Evolutionary conservation across 306 rosid species (phyloP).

Genomic region (Pueraria montana): DNA sequence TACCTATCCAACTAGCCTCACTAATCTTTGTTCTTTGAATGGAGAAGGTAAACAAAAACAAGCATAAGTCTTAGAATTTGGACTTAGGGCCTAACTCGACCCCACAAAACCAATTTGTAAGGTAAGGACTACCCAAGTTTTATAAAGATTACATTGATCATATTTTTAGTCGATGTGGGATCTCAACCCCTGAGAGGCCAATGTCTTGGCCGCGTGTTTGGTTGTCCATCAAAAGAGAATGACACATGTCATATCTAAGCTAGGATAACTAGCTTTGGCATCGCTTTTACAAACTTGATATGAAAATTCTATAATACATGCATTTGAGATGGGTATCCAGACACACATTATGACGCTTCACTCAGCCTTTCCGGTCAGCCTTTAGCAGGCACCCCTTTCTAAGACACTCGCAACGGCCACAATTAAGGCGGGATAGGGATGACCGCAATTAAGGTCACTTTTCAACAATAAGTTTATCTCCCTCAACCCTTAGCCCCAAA

Average conservation of each 20-base stretch:
- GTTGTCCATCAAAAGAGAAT: no score
- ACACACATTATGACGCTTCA: not conserved
- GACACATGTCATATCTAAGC: no score
- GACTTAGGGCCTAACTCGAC: not conserved
- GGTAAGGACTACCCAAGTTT: not conserved
- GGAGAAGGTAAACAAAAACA: not conserved
- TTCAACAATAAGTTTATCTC: not conserved
- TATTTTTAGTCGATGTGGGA: not conserved
- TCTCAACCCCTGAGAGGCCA: not conserved
- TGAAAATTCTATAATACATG: no score
- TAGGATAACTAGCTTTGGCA: no score
- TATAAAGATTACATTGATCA: not conserved
- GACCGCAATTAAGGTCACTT: not conserved
- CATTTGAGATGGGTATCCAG: no score
- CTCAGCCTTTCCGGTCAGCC: not conserved
- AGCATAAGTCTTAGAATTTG: not conserved
- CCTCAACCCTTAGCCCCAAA: not conserved
- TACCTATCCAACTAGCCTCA: not conserved
- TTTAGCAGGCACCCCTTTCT: not conserved
- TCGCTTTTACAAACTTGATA: no score
- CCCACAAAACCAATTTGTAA: not conserved
- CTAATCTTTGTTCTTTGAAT: not conserved
- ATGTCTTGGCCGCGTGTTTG: no score
- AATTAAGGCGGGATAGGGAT: no score
- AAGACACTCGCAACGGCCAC: not conserved